Percentiles rank a stretch among this genome's conserved stretches.
phyloP scores from a whole-genome alignment of 2,329 filamentous ascomycete species.

The Ophiosphaerella herpotricha region DNA sequence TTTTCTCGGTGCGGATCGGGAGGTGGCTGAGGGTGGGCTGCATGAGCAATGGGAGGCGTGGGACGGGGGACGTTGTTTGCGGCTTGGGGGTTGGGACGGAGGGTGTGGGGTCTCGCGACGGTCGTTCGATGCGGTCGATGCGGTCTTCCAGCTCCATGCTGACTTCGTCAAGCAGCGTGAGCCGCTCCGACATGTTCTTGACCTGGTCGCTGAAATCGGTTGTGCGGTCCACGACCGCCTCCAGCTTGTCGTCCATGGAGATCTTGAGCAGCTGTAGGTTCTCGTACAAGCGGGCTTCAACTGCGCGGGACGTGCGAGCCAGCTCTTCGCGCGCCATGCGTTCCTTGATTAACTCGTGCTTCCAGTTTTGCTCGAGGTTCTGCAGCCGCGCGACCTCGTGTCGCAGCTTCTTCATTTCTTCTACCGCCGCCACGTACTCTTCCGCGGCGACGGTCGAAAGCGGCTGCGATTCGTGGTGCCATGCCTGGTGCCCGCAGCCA shows the following conservation, averaged over 20 bases:
- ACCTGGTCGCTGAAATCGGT: constrained; percentile 45
- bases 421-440: constrained; percentile 42
- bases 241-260: constrained; percentile 47
- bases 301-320: constrained; percentile 36
- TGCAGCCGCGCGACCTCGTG: constrained; percentile 40
- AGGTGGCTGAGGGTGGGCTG: constrained; percentile 38
- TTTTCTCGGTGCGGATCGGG: constrained; percentile 46
- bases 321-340: constrained; percentile 41
- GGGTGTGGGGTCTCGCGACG: constrained; percentile 37
- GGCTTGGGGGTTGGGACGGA: constrained; percentile 34
- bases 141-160: constrained; percentile 48
- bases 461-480: constrained; percentile 49
- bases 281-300: constrained; percentile 44
- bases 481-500: constrained; percentile 55
- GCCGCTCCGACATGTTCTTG: constrained; percentile 41
- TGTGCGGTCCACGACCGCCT: constrained; percentile 48
- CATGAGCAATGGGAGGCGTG: constrained; percentile 35
- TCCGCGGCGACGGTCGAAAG: constrained; percentile 42
- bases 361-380: constrained; percentile 42
- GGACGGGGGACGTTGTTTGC: constrained; percentile 24
- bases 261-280: constrained; percentile 47
- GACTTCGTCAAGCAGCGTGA: constrained; percentile 46
- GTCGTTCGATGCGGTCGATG: constrained; percentile 41
- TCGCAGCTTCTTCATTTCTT: constrained; percentile 43
- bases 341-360: constrained; percentile 44